Evolutionary conservation across 352 stramenopile genomes (phyloP).

Genomic region (Pythium grandisporangium): DNA sequence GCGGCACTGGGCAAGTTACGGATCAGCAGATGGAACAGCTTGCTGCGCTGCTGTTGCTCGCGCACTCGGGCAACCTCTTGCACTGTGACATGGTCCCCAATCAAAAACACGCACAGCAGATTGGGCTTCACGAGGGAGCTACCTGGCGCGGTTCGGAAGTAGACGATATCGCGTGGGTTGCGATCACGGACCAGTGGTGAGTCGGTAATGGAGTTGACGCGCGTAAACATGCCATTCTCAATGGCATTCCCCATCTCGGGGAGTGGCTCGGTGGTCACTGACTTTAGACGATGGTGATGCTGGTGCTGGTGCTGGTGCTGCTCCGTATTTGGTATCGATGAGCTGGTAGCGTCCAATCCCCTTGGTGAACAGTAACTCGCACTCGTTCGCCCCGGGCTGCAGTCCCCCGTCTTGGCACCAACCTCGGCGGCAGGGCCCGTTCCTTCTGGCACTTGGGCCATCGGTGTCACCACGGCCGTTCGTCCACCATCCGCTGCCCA

Average conservation of each 20-base stretch:
- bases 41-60: conserved; percentile 47
- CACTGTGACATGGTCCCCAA: conserved; percentile 42
- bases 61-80: conserved; percentile 38
- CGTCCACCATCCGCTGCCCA: neutral
- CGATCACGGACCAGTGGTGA: conserved; percentile 41
- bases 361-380: too few relatives aligned
- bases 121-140: conserved; percentile 50
- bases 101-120: conserved; percentile 45
- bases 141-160: conserved; percentile 54
- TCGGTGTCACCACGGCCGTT: neutral
- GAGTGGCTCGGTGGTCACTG: too few relatives aligned
- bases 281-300: too few relatives aligned
- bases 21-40: conserved; percentile 71
- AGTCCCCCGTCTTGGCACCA: neutral
- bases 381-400: neutral
- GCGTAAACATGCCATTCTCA: conserved; percentile 32
- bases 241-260: conserved; percentile 8
- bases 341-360: too few relatives aligned
- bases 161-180: conserved; percentile 59
- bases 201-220: conserved; percentile 32
- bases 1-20: conserved; percentile 48
- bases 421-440: neutral
- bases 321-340: too few relatives aligned
- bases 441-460: neutral
- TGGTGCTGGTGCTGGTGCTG: too few relatives aligned